Evolutionary conservation across 1,139 yeast species (phyloP), one percentile per base, ranked within the genome.

Genomic region (Yamadazyma buinensis): DNA sequence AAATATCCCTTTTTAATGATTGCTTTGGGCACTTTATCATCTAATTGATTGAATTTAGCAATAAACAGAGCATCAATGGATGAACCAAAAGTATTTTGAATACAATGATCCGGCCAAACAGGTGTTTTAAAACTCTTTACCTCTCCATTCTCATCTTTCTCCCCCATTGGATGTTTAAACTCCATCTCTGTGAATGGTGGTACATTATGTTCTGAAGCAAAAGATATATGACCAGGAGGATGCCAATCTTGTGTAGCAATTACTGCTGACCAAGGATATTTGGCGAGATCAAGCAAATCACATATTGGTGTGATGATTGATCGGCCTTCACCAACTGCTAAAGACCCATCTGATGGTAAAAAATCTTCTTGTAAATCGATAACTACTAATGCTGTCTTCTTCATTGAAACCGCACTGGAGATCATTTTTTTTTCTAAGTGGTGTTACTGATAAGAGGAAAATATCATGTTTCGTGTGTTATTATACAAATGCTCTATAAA

Each of bases 51-150:
- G 40, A 64, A 64, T 2, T 36, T 37, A 5, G 48, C 43, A 20
- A 46, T 36, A 35, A 67, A 66, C 37, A 63, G 73, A 0, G 59
- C 52, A 2, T 86, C 86, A 33, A 87, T 64, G 32, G 72, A 66
- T 0, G 92, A 71, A 0, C 97, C 97, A 8, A 48, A 35, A 0
- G 86, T 67, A 35, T 69, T 66, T 48, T 86, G 92, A 4, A 90
- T 75, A 54, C 97, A 90, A 54, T 90, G 97, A 39, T 75, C 92
- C 0, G 97, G 97, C 97, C 97, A 90, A 3, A 87, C 68, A 1
- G 67, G 64, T 41, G 81, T 80, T 3, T 40, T 50, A 43, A 55
- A 48, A 1, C 43, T 44, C 31, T 54, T 49, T 27, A 55, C 52
- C 20, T 54, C 39, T 15, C 65, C 64, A 5, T 42, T 41, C 1